Percentiles rank a stretch among this genome's conserved stretches.
Evolutionary conservation across 2,329 filamentous ascomycete species (phyloP).

Genomic region (Pyrenochaeta sp.): DNA sequence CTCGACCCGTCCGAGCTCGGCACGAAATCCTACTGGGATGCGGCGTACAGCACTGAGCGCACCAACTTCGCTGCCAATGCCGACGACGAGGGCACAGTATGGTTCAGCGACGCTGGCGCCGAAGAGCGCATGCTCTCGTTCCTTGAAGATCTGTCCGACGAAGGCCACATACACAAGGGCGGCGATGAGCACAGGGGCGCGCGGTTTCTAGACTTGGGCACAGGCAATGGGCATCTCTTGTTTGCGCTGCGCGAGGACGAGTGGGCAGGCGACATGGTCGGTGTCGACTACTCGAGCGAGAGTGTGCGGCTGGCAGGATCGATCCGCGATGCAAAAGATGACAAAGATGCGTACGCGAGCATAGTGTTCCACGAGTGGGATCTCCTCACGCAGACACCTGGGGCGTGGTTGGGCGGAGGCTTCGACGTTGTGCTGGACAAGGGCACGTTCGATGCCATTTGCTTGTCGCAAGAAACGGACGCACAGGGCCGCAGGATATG

Average conservation of each 20-base stretch:
- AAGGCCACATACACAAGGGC: slow-evolving; percentile 53
- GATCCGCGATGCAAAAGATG: slow-evolving; percentile 57
- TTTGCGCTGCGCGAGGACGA: slow-evolving; percentile 75
- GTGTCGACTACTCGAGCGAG: slow-evolving; percentile 83
- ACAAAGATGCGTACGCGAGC: slow-evolving; percentile 34
- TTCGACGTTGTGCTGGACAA: slow-evolving; percentile 98
- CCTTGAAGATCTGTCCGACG: slow-evolving; percentile 60
- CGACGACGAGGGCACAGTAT: slow-evolving; percentile 84
- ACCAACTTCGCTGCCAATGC: slow-evolving; percentile 75
- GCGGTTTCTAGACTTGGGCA: slow-evolving; percentile 84
- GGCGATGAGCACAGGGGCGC: background rate
- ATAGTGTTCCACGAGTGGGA: slow-evolving; percentile 63
- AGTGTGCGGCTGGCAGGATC: slow-evolving; percentile 77
- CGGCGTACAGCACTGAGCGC: slow-evolving; percentile 74
- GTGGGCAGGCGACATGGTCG: slow-evolving; percentile 76
- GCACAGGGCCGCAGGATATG: slow-evolving; percentile 66
- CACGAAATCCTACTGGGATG: slow-evolving; percentile 73
- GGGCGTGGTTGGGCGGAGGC: slow-evolving; percentile 67
- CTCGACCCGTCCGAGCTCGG: slow-evolving; percentile 82
- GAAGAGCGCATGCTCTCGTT: slow-evolving; percentile 80
- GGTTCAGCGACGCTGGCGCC: slow-evolving; percentile 94
- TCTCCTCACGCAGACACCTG: slow-evolving; percentile 52
- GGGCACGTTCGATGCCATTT: slow-evolving; percentile 96
- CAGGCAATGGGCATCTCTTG: slow-evolving; percentile 92
- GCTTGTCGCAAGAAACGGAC: slow-evolving; percentile 68